A percentile compares a stretch with the other conserved stretches of the same genome.
These are phyloP conservation scores for Crassisporium funariophilum DNA, from an alignment of 768 basidiomycete species.

Conservation along the genomic window DNA sequence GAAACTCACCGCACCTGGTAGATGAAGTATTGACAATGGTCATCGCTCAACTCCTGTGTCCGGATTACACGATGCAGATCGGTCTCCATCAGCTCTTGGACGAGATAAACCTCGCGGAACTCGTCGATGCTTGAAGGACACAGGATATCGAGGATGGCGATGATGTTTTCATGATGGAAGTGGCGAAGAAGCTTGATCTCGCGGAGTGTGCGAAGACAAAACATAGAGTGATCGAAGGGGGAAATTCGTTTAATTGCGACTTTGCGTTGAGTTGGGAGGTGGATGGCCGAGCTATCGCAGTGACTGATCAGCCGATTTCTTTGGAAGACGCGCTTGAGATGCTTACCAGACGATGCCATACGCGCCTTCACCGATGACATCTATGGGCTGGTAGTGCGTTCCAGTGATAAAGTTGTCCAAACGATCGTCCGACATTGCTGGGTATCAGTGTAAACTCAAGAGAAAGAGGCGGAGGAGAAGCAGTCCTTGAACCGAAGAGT, in stretches of 20 bases:
- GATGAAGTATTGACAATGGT: slow-evolving; percentile 96
- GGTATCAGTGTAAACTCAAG: too few species aligned
- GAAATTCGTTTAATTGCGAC: slow-evolving; percentile 97
- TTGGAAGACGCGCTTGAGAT: slow-evolving; percentile 5
- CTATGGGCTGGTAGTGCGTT: slow-evolving; percentile 68
- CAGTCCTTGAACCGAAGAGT: too few species aligned
- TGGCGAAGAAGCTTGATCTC: slow-evolving; percentile 94
- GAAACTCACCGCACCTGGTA: slow-evolving; percentile 68
- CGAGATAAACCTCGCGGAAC: slow-evolving; percentile 78
- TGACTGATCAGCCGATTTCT: slow-evolving; percentile 14
- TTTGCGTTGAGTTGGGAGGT: slow-evolving; percentile 74
- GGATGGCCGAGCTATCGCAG: slow-evolving; percentile 65
- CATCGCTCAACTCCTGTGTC: slow-evolving; percentile 91
- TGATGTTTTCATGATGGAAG: slow-evolving; percentile 87
- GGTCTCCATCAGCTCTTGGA: slow-evolving; percentile 84
- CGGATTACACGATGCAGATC: slow-evolving; percentile 96
- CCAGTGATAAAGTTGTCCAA: slow-evolving; percentile 50
- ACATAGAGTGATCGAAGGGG: slow-evolving; percentile 95
- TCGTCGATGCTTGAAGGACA: slow-evolving; percentile 68
- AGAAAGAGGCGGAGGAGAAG: slow-evolving; percentile 7
- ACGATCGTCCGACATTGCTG: slow-evolving; percentile 27
- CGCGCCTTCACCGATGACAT: slow-evolving; percentile 92
- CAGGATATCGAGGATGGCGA: slow-evolving; percentile 94
- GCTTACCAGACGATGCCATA: slow-evolving; percentile 84
- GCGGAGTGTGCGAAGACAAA: slow-evolving; percentile 79